These are phyloP conservation scores for Theobroma grandiflorum DNA, from an alignment of 441 rosid species.

Conservation along the genomic window DNA sequence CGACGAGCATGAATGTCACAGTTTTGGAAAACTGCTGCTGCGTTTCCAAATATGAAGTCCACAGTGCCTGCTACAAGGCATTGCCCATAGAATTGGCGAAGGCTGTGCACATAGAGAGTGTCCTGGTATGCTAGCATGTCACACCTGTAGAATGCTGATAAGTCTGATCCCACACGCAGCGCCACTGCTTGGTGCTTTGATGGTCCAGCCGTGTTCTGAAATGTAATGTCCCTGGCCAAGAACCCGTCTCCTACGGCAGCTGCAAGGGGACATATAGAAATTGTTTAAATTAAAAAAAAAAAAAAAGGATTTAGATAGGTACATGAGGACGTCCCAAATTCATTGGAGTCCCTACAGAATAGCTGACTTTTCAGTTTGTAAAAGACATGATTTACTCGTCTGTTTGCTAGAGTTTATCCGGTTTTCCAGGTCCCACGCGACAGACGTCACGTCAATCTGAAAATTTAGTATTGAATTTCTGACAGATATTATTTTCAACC, in stretches of 20 bases:
- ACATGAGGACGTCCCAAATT: neutral
- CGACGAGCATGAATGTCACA: constrained; percentile 64
- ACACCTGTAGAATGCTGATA: constrained; percentile 57
- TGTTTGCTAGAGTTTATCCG: neutral
- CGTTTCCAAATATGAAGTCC: constrained; percentile 68
- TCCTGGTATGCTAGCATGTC: constrained; percentile 69
- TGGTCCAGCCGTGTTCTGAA: constrained; percentile 68
- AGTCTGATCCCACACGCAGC: constrained; percentile 66
- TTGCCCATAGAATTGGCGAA: constrained; percentile 55
- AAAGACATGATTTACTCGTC: neutral
- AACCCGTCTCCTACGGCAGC: constrained; percentile 66
- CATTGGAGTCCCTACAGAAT: no score
- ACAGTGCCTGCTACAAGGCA: constrained; percentile 62
- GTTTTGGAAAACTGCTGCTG: constrained; percentile 57
- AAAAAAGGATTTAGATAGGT: neutral
- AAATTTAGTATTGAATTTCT: neutral
- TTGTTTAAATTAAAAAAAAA: neutral
- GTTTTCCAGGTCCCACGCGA: neutral
- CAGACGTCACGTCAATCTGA: neutral
- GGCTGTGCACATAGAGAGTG: constrained; percentile 69
- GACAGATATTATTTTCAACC: neutral
- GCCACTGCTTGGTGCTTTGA: constrained; percentile 75
- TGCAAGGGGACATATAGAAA: constrained; percentile 25
- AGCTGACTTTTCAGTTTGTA: neutral
- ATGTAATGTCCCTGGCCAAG: constrained; percentile 65